Base-by-base conservation (phyloP, 495 filamentous ascomycete genomes). In the Penicilliopsis zonata region DNA sequence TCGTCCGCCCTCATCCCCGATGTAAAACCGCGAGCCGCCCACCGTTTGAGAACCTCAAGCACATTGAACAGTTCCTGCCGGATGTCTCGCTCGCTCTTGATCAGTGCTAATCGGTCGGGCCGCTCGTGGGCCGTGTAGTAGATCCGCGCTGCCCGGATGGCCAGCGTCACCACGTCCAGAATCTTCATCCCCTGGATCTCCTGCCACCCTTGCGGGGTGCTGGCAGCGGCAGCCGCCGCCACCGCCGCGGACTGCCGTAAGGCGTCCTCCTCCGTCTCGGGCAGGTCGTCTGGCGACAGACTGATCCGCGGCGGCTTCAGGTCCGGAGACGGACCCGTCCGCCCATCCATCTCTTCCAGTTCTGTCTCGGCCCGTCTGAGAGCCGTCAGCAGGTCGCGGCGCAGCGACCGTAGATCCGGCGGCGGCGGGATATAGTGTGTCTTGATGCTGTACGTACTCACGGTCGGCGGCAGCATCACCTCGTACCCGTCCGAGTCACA, bases 151-250 rank as follows among this genome's bases (percentile, higher is more conserved):
- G 92, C 87, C 20, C 85, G 78, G 36, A 98, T 94, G 9, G 87
- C 87, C 27, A 95, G 65, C 3, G 90, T 98, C 55, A 88, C 77
- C 28, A 94, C 73, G 46, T 96, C 90, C 21, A 95, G 63, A 23
- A 98, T 71, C 36, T 92, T 82, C 60, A 94, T 72, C 5, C 90
- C 90, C 51, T 95, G 82, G 4, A 94, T 67, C 47, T 95, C 84
- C 47, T 82, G 71, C 70, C 80, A 90, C 5, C 78, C 80, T 36
- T 65, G 65, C 1, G 56, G 59, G 12, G 59, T 52, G 21, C 10
- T 10, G 6, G 21, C 21, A n/a, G 25, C 25, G 25, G 25, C 25
- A 5, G 25, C 25, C 5, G 25, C 25, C 8, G 36, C 26, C 10
- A 42, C 30, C 8, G 36, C 26, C 10, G 43, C 30, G 4, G 32